phyloP scores from a whole-genome alignment of 306 rosid genomes.

The Vigna radiata region DNA sequence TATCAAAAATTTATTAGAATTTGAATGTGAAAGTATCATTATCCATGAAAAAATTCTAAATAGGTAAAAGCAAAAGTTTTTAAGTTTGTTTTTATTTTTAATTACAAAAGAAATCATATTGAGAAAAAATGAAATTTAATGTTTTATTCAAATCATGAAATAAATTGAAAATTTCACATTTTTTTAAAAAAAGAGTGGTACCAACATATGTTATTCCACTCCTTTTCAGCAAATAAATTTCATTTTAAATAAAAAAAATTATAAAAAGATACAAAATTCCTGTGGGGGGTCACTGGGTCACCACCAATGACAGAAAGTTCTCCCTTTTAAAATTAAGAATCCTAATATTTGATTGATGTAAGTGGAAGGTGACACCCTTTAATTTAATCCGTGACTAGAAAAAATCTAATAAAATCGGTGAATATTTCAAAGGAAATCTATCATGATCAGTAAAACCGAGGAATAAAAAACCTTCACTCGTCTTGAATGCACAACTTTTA shows the following conservation, averaged over 20 bases:
- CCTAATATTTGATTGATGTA: neutral
- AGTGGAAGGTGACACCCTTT: neutral
- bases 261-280: neutral
- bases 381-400: neutral
- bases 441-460: no score
- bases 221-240: neutral
- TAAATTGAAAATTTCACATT: neutral
- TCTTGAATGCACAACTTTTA: neutral
- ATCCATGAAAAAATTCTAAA: neutral
- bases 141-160: neutral
- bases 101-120: neutral
- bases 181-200: neutral
- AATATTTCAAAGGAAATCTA: neutral
- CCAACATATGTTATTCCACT: neutral
- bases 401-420: no score
- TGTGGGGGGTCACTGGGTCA: no score
- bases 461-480: neutral
- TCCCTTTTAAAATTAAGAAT: neutral
- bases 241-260: neutral
- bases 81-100: neutral
- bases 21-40: no score
- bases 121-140: neutral
- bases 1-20: no score
- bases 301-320: no score
- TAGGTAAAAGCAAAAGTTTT: neutral